These are phyloP conservation scores for Pyrenophora tritici-repentis DNA, from an alignment of 2,329 filamentous ascomycete species.

Conservation along the genomic window DNA sequence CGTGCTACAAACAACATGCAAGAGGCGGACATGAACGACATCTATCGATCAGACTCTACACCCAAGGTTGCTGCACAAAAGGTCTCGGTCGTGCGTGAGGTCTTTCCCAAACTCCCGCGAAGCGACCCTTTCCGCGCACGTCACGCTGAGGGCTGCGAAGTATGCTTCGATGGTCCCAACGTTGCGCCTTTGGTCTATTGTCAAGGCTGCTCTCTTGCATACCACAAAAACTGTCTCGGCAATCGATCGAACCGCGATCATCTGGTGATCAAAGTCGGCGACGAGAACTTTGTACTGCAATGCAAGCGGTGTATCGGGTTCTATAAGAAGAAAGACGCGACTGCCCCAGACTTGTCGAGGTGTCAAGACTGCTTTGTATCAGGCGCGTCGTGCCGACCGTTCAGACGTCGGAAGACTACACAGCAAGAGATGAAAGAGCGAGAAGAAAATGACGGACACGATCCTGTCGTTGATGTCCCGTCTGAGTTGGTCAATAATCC, in stretches of 20 bases:
- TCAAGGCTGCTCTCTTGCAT: constrained; percentile 85
- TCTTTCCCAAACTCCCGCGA: constrained; percentile 67
- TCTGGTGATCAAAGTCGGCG: constrained; percentile 80
- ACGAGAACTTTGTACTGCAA: constrained; percentile 82
- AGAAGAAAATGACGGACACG: constrained; percentile 75
- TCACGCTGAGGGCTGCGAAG: constrained; percentile 74
- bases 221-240: constrained; percentile 84
- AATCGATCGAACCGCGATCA: constrained; percentile 77
- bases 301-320: constrained; percentile 81
- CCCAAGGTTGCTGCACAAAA: constrained; percentile 54
- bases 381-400: constrained; percentile 74
- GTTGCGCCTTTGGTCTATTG: constrained; percentile 80
- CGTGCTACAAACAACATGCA: constrained; percentile 55
- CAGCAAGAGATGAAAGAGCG: constrained; percentile 84
- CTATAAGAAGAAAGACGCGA: constrained; percentile 68
- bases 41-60: constrained; percentile 54
- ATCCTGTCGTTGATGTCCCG: constrained; percentile 72
- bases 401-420: constrained; percentile 72
- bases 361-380: constrained; percentile 72
- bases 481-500: constrained; percentile 72
- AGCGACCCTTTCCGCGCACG: constrained; percentile 70
- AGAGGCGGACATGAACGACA: constrained; percentile 65
- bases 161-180: constrained; percentile 65
- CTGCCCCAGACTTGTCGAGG: constrained; percentile 69
- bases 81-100: constrained; percentile 68